A percentile compares a stretch with the other conserved stretches of the same genome.
phyloP scores from a whole-genome alignment of 2,329 filamentous ascomycete genomes.

The Mycosphaerella sp. region DNA sequence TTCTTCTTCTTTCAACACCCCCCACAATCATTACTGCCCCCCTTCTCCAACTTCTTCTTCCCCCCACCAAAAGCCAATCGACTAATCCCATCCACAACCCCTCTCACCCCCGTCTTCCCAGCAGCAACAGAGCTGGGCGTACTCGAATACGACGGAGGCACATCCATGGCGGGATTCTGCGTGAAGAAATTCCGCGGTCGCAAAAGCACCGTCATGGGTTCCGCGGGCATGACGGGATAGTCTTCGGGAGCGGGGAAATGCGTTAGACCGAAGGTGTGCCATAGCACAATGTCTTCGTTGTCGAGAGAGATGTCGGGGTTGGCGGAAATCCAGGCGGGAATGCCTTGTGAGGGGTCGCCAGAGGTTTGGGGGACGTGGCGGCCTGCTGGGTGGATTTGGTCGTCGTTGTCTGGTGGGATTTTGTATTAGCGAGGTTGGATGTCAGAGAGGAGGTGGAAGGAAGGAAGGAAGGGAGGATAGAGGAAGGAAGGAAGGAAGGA shows the following conservation, averaged over 20 bases:
- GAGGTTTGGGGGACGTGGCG: conserved; percentile 84
- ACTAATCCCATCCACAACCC: conserved; percentile 49
- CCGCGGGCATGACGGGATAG: conserved; percentile 70
- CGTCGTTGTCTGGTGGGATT: conserved; percentile 58
- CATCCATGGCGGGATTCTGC: conserved; percentile 72
- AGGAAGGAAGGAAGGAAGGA: neutral
- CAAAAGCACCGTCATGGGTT: conserved; percentile 62
- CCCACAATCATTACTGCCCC: conserved; percentile 25
- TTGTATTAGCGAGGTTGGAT: neutral
- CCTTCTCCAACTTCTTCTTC: conserved; percentile 30
- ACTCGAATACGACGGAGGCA: conserved; percentile 67
- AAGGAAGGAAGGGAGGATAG: neutral
- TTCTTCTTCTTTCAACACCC: neutral
- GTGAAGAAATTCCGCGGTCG: conserved; percentile 73
- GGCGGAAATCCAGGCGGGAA: conserved; percentile 68
- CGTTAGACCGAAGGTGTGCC: conserved; percentile 88
- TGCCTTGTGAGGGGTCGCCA: conserved; percentile 65
- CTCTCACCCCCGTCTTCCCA: conserved; percentile 33
- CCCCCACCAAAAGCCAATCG: conserved; percentile 42
- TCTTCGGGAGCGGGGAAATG: conserved; percentile 88
- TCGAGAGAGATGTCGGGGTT: conserved; percentile 63
- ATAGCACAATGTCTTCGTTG: conserved; percentile 81
- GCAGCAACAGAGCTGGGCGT: conserved; percentile 61
- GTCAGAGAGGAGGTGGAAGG: too few species aligned
- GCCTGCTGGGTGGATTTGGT: conserved; percentile 77